Conservation (phyloP, 345 rosid species). For the Trapa incisa region DNA sequence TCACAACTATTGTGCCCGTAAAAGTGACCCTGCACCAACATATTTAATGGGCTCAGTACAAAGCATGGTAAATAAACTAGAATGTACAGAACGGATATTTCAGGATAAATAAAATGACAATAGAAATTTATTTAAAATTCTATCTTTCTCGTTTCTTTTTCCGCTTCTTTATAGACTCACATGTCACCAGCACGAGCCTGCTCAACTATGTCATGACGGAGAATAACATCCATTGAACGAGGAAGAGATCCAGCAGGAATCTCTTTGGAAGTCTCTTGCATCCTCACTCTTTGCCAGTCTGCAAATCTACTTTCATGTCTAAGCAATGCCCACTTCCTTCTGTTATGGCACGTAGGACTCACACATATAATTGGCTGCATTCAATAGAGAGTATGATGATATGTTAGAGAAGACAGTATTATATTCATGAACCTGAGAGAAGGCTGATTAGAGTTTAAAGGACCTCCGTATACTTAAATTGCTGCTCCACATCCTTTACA, state of each 20-base stretch:
- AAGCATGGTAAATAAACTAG: background rate
- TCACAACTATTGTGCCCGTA: constrained; percentile 82
- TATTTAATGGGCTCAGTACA: background rate
- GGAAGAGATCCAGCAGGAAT: constrained; percentile 97
- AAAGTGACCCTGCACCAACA: constrained; percentile 60
- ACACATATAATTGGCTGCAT: constrained; percentile 78
- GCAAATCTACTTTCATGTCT: constrained; percentile 93
- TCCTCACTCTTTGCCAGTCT: constrained; percentile 96
- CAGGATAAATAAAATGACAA: background rate
- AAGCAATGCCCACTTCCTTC: constrained; percentile 71
- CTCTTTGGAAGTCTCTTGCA: constrained; percentile 98
- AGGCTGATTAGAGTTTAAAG: background rate
- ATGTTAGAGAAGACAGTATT: background rate
- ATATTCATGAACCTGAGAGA: background rate
- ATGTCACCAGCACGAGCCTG: constrained; percentile 97
- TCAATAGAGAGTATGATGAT: background rate
- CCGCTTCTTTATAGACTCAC: constrained; percentile 24
- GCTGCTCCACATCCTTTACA: constrained; percentile 81
- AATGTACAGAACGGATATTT: background rate
- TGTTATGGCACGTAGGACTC: constrained; percentile 52
- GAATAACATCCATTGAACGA: constrained; percentile 79
- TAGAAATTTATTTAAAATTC: background rate
- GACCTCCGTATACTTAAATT: constrained; percentile 93
- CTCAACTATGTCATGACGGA: constrained; percentile 94
- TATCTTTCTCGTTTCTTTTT: background rate